A percentile compares a stretch with the other conserved stretches of the same genome.
phyloP scores from a whole-genome alignment of 495 filamentous ascomycete species.

The Parathielavia hyrcaniae region DNA sequence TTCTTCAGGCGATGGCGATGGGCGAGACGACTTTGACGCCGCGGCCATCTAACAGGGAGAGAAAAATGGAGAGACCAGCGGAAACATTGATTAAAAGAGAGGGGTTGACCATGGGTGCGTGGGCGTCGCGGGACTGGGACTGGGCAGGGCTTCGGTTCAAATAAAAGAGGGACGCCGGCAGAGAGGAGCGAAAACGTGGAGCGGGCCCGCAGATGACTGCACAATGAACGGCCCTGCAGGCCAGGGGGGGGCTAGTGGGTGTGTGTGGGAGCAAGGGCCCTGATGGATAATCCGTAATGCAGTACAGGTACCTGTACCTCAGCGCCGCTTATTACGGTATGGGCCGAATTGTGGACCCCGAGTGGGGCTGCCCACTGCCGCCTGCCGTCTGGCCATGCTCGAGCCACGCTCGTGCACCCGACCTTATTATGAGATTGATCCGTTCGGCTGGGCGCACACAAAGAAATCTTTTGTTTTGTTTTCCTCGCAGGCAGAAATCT shows the following conservation, averaged over 20 bases:
- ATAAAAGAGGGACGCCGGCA: slow-evolving; percentile 26
- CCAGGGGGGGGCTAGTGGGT: slow-evolving; percentile 17
- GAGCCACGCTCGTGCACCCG: slow-evolving; percentile 13
- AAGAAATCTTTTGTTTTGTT: not conserved
- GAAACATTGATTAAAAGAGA: slow-evolving; percentile 15
- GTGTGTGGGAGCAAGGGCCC: slow-evolving; percentile 5
- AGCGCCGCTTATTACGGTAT: slow-evolving; percentile 1
- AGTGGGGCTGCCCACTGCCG: slow-evolving; percentile 25
- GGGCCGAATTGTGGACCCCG: slow-evolving; percentile 13
- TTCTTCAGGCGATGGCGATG: slow-evolving; percentile 12
- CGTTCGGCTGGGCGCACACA: slow-evolving; percentile 13
- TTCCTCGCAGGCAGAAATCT: not conserved
- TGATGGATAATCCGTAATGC: not conserved
- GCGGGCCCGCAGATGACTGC: slow-evolving; percentile 9
- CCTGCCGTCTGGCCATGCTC: slow-evolving; percentile 28
- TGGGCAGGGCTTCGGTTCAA: slow-evolving; percentile 31
- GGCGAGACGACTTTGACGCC: slow-evolving; percentile 23
- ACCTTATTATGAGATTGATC: not conserved
- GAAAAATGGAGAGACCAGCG: slow-evolving; percentile 17
- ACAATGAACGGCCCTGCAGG: slow-evolving; percentile 14
- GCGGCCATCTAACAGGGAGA: slow-evolving; percentile 38
- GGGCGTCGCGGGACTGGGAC: slow-evolving; percentile 29
- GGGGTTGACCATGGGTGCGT: slow-evolving; percentile 14
- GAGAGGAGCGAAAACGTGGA: slow-evolving; percentile 17
- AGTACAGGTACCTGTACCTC: slow-evolving; percentile 22